phyloP scores from a whole-genome alignment of 441 rosid genomes.

The Brassica hybrid region DNA sequence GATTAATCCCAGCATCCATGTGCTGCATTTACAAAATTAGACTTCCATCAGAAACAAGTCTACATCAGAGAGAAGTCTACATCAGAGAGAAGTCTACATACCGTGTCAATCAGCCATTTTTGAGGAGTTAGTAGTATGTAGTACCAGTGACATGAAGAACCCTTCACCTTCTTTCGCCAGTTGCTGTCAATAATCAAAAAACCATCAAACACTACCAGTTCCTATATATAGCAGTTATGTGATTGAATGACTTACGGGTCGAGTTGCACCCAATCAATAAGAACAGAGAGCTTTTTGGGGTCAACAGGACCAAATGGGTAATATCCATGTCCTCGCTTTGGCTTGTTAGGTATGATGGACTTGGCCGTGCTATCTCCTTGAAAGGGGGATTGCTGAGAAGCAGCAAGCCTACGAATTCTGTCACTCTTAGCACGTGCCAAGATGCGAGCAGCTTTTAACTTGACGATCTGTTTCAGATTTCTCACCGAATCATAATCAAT shows the following conservation, averaged over 20 bases:
- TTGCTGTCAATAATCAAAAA: background rate
- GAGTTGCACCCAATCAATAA: background rate
- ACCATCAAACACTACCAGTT: background rate
- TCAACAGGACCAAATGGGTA: background rate
- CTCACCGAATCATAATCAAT: background rate
- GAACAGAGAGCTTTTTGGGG: background rate
- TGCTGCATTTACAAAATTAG: too few species aligned
- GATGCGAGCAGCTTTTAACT: background rate
- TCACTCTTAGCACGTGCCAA: background rate
- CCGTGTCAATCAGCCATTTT: too few species aligned
- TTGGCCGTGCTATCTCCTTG: background rate
- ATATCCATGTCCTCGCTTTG: background rate
- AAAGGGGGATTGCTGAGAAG: background rate
- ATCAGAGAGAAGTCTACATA: too few species aligned
- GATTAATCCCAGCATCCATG: too few species aligned
- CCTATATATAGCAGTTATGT: too few species aligned
- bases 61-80: too few species aligned
- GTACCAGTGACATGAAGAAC: background rate
- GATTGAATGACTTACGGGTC: background rate
- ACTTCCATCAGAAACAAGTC: too few species aligned
- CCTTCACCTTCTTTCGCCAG: background rate
- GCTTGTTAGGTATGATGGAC: background rate
- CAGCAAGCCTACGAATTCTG: background rate
- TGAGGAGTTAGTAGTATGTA: background rate
- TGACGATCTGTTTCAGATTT: background rate